These are phyloP conservation scores for Lentithecium fluviatile DNA, from an alignment of 495 filamentous ascomycete species.

Conservation along the genomic window DNA sequence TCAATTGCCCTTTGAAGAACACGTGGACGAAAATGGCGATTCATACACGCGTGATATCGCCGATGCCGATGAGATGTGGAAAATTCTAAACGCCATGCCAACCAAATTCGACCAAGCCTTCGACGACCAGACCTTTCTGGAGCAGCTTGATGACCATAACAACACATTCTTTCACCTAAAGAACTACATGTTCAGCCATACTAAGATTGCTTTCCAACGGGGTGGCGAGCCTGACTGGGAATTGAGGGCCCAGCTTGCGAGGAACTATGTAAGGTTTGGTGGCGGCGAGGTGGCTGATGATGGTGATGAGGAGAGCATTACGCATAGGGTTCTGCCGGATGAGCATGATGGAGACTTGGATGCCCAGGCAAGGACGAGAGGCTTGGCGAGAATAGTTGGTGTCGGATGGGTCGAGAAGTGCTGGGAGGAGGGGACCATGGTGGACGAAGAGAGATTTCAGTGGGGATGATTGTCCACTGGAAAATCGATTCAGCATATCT, in stretches of 20 bases:
- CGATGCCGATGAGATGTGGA: constrained; percentile 59
- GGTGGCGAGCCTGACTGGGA: not conserved
- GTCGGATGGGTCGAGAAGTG: constrained; percentile 73
- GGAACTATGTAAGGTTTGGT: constrained; percentile 25
- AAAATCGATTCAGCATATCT: no score
- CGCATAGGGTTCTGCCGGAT: constrained; percentile 63
- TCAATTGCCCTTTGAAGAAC: constrained; percentile 49
- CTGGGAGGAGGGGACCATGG: constrained; percentile 71
- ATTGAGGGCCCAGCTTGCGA: constrained; percentile 12
- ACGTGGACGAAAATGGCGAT: constrained; percentile 75
- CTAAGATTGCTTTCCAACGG: constrained; percentile 55
- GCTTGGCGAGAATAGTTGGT: constrained; percentile 56
- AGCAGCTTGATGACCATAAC: constrained; percentile 58
- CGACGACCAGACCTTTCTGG: constrained; percentile 40
- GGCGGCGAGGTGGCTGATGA: constrained; percentile 42
- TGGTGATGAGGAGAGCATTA: constrained; percentile 53
- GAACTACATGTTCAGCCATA: constrained; percentile 67
- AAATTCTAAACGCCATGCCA: constrained; percentile 53
- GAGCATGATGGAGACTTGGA: constrained; percentile 46
- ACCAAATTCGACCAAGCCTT: constrained; percentile 36
- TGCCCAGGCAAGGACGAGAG: constrained; percentile 41
- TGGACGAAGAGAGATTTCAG: constrained; percentile 64
- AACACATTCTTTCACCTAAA: constrained; percentile 51
- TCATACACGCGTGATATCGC: constrained; percentile 75
- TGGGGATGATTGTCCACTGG: constrained; percentile 13